Conservation (phyloP, 2,329 filamentous ascomycete genomes). For the Diplodia intermedia region DNA sequence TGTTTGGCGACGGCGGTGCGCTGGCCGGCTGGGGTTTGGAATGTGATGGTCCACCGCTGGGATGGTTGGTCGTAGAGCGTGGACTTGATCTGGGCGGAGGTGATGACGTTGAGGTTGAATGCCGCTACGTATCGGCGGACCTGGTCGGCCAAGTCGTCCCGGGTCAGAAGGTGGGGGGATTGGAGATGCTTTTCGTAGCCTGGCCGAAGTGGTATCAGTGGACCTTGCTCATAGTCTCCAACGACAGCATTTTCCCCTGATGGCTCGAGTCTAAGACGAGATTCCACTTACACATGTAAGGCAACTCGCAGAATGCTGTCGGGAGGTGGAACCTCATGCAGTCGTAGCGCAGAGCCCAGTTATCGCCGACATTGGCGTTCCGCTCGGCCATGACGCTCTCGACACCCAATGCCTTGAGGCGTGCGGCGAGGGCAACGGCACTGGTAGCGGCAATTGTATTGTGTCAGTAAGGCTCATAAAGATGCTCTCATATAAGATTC, state of each 20-base stretch:
- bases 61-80: constrained; percentile 38
- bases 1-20: constrained; percentile 36
- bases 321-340: constrained; percentile 48
- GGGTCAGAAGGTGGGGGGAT: constrained; percentile 35
- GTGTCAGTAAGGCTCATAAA: background rate
- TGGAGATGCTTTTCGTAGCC: constrained; percentile 11
- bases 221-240: constrained; percentile 5
- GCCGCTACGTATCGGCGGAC: constrained; percentile 35
- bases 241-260: background rate
- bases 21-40: constrained; percentile 34
- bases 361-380: constrained; percentile 48
- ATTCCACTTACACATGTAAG: constrained; percentile 43
- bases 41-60: constrained; percentile 41
- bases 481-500: background rate
- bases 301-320: constrained; percentile 47
- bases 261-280: no score
- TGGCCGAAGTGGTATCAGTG: constrained; percentile 35
- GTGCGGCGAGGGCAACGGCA: constrained; percentile 45
- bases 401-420: constrained; percentile 50
- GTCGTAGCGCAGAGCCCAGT: constrained; percentile 52
- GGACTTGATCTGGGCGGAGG: constrained; percentile 38
- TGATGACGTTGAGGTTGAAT: constrained; percentile 47
- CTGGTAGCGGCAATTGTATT: background rate
- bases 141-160: constrained; percentile 35
- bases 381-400: constrained; percentile 49